Evolutionary conservation across 192 early-diverging fungal species (phyloP), one percentile per base, ranked within the genome.

Genomic region (Podochytrium sp.): DNA sequence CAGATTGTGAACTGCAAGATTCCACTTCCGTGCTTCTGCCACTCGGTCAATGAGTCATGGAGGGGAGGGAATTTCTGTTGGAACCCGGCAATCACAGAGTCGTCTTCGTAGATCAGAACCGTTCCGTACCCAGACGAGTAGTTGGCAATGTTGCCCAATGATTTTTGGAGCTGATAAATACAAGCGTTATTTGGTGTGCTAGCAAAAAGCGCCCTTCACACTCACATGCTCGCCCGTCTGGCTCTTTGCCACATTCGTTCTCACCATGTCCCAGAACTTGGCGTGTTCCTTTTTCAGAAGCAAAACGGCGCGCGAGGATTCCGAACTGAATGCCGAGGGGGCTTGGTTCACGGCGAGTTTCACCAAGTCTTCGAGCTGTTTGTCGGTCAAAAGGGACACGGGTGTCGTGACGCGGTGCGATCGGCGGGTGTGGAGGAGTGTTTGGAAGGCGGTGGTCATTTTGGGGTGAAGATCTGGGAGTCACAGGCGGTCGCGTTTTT

Each of bases 31-130:
- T 78, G 77, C 16, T 25, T 51, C 1, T 73, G 65, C 50, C 25
- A 59, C 14, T 27, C 39, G 38, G 52, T 39, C 33, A 66, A 71
- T 2, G 32, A 6, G 18, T 76, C 75, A 33, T 39, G 18, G 47
- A 62, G 63, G 3, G 27, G 39, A 29, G 75, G 57, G 41, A 74
- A 72, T 35, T 43, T 59, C 16, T 16, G 41, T 50, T 76, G 70
- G 55, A 76, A 57, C 2, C 18, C 52, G 12, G 65, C 40, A 23
- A 69, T 23, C 49, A 27, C 59, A 4, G 14, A 18, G 1, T 67
- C 29, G 65, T 78, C 77, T 23, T 78, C 77, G 50, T 72, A 78
- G 65, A 78, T 62, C 3, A 78, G 72, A 37, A 78, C 50, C 33
- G 77, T 78, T 4, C 72, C 77, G 65, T 78, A 61, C n/a, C 64